Conservation (phyloP, 2,329 filamentous ascomycete species). For the Plectosphaerella plurivora region DNA sequence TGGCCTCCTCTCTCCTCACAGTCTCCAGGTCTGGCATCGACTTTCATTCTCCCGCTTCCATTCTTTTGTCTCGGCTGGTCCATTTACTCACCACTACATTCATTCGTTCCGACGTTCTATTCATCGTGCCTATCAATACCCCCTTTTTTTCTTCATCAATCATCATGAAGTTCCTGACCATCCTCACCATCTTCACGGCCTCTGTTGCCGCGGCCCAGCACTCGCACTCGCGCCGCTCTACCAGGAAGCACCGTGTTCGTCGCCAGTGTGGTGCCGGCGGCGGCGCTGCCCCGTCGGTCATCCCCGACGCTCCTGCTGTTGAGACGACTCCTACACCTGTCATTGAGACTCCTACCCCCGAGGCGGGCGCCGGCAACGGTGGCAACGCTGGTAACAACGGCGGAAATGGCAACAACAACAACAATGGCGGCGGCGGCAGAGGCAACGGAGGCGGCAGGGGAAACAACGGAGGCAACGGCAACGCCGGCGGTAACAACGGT, state of each 20-base stretch:
- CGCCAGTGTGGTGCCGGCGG: slow-evolving; percentile 1
- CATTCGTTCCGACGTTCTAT: too few species aligned
- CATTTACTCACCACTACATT: too few species aligned
- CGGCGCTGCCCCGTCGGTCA: not conserved
- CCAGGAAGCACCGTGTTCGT: not conserved
- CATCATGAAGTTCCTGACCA: slow-evolving; percentile 17
- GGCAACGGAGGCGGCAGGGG: too few species aligned
- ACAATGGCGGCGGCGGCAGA: not conserved
- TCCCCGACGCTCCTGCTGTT: not conserved
- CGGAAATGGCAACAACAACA: too few species aligned
- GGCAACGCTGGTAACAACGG: not conserved
- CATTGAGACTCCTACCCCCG: slow-evolving; percentile 1
- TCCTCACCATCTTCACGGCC: slow-evolving; percentile 13
- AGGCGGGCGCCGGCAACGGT: slow-evolving; percentile 6
- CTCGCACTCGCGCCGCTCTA: slow-evolving; percentile 2
- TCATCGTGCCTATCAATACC: too few species aligned
- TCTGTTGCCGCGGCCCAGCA: slow-evolving; percentile 12
- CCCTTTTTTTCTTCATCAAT: not conserved
- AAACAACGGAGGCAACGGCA: not conserved
- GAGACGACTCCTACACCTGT: not conserved
- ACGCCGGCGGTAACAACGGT: not conserved
- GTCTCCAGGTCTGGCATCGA: too few species aligned
- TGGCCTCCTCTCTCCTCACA: too few species aligned
- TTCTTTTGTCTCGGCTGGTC: too few species aligned
- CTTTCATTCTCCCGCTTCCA: too few species aligned